Evolutionary conservation across 1,284 basidiomycete species (phyloP).

Genomic region (Phlebopus sp.): DNA sequence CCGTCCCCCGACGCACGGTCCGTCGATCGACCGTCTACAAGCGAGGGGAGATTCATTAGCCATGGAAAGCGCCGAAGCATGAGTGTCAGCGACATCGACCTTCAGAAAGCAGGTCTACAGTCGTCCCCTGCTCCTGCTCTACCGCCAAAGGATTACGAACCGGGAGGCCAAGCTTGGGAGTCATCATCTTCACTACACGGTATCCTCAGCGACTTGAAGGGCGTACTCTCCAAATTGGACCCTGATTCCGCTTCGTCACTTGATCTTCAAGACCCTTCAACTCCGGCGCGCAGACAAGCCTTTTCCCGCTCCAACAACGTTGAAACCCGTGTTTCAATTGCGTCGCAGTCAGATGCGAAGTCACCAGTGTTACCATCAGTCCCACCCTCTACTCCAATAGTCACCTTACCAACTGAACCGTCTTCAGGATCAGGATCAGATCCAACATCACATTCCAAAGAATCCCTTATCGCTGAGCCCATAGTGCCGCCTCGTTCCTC

Average conservation of each 20-base stretch:
- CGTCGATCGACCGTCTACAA: conserved; percentile 24
- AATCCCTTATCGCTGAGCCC: conserved; percentile 32
- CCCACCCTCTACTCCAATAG: conserved; percentile 29
- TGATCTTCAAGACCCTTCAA: conserved; percentile 63
- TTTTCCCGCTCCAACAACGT: conserved; percentile 25
- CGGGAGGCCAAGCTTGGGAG: conserved; percentile 40
- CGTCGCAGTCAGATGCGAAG: conserved; percentile 19
- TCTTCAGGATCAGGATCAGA: conserved; percentile 29
- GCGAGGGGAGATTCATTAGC: conserved; percentile 23
- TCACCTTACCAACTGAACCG: conserved; percentile 36
- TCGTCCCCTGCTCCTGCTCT: conserved; percentile 38
- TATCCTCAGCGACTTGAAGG: conserved; percentile 67
- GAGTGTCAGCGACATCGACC: conserved; percentile 68
- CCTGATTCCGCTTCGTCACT: conserved; percentile 48
- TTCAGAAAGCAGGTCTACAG: conserved; percentile 44
- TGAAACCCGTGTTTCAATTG: conserved; percentile 14
- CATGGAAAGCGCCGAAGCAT: conserved; percentile 65
- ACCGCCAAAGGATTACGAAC: conserved; percentile 31
- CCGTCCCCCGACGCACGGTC: conserved; percentile 25
- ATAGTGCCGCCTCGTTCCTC: conserved; percentile 57
- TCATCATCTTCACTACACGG: conserved; percentile 50
- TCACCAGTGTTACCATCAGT: conserved; percentile 20
- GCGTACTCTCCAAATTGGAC: conserved; percentile 64
- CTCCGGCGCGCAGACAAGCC: conserved; percentile 44
- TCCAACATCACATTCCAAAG: conserved; percentile 16